A percentile compares a stretch with the other conserved stretches of the same genome.
Evolutionary conservation across 345 rosid genomes (phyloP).

Genomic region (Geranium brycei): DNA sequence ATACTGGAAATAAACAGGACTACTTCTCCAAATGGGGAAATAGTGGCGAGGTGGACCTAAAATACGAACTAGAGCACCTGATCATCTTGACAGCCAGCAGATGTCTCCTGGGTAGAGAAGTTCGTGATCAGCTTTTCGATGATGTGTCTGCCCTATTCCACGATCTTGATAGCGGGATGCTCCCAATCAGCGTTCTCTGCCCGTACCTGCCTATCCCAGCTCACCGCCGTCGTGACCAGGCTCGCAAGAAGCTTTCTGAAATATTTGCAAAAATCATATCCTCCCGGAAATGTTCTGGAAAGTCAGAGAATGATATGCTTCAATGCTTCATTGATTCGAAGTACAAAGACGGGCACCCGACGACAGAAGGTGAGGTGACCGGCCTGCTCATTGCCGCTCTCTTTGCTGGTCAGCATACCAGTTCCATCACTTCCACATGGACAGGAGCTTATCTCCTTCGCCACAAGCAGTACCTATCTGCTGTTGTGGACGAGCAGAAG

Average conservation of each 20-base stretch:
- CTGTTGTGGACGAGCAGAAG: constrained; percentile 72
- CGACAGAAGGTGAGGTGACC: constrained; percentile 75
- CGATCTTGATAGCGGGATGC: constrained; percentile 96
- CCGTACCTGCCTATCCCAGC: constrained; percentile 92
- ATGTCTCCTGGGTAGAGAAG: constrained; percentile 85
- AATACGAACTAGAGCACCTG: constrained; percentile 80
- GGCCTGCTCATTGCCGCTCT: constrained; percentile 96
- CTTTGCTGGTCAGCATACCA: constrained; percentile 98
- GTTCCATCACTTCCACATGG: constrained; percentile 97
- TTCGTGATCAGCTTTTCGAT: constrained; percentile 86
- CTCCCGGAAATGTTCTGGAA: constrained; percentile 58
- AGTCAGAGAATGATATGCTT: constrained; percentile 81
- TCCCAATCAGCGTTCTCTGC: constrained; percentile 82
- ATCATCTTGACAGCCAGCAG: constrained; percentile 96
- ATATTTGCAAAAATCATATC: constrained; percentile 65
- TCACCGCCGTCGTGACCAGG: constrained; percentile 83
- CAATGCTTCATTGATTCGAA: constrained; percentile 93
- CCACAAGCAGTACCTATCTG: constrained; percentile 43
- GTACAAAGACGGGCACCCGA: constrained; percentile 81
- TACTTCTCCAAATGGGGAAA: constrained; percentile 94
- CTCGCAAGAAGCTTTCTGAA: constrained; percentile 68
- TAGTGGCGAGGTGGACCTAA: constrained; percentile 80
- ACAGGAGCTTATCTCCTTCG: constrained; percentile 82
- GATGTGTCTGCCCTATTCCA: constrained; percentile 92
- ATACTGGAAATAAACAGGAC: constrained; percentile 37